These are phyloP conservation scores for Colletotrichum tabaci DNA, from an alignment of 2,329 filamentous ascomycete species.

Conservation along the genomic window DNA sequence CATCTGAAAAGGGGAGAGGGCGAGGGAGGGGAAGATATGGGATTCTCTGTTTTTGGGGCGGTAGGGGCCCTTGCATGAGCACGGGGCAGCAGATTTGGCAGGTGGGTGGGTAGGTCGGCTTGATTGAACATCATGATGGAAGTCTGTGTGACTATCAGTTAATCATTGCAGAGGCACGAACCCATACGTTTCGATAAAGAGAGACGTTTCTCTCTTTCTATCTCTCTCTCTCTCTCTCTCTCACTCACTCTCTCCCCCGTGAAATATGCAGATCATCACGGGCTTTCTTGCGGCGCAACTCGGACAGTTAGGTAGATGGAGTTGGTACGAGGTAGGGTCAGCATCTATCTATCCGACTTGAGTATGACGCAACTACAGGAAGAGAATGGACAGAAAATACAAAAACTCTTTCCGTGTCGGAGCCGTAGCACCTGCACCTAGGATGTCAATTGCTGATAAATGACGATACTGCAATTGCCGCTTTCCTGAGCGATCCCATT, in stretches of 20 bases:
- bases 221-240: no score
- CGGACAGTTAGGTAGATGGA: neutral
- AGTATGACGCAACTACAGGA: conserved; percentile 23
- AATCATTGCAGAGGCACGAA: neutral
- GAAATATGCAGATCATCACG: no score
- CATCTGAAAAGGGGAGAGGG: neutral
- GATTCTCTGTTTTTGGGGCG: conserved; percentile 23
- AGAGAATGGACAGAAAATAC: neutral
- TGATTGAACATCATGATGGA: conserved; percentile 25
- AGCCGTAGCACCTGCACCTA: neutral
- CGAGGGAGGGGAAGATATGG: conserved; percentile 8
- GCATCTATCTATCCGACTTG: neutral
- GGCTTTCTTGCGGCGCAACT: neutral
- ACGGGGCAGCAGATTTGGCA: conserved; percentile 34
- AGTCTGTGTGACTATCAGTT: conserved; percentile 13
- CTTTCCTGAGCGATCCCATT: conserved; percentile 1
- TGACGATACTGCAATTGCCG: conserved; percentile 23
- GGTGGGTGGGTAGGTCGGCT: conserved; percentile 21
- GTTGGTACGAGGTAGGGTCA: neutral
- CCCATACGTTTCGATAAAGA: neutral
- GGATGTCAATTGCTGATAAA: conserved; percentile 5
- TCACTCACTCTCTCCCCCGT: no score
- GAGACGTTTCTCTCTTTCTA: neutral
- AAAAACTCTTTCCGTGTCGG: conserved; percentile 13
- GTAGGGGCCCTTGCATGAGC: conserved; percentile 36